phyloP scores from a whole-genome alignment of 805 yeast species.

The Barnettozyma vustinii region DNA sequence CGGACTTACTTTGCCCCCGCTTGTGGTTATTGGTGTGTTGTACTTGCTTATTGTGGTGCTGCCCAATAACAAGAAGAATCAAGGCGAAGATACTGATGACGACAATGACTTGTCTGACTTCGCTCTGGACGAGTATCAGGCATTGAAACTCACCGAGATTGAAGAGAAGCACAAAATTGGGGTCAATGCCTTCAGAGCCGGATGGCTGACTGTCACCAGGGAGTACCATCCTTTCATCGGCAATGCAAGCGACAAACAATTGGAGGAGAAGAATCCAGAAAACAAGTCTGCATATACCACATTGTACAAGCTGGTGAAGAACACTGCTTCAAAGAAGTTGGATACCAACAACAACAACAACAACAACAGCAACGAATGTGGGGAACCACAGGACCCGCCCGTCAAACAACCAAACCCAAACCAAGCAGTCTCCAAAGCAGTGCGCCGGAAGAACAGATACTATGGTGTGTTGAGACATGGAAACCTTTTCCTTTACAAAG shows the following conservation, averaged over 20 bases:
- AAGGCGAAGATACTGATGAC: constrained; percentile 21
- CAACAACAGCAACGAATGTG: constrained; percentile 2
- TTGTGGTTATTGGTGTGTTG: constrained; percentile 36
- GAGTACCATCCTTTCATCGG: constrained; percentile 53
- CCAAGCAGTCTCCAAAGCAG: constrained; percentile 28
- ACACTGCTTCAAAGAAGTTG: constrained; percentile 16
- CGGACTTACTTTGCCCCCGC: constrained; percentile 75
- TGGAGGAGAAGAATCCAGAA: constrained; percentile 21
- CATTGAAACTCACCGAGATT: constrained; percentile 55
- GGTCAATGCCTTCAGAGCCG: constrained; percentile 56
- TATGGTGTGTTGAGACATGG: constrained; percentile 81
- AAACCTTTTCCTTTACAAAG: constrained; percentile 77
- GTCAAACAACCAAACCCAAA: constrained; percentile 8
- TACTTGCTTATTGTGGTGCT: constrained; percentile 31
- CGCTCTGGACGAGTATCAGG: constrained; percentile 26
- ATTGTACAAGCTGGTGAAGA: constrained; percentile 50
- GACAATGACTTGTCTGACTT: constrained; percentile 23
- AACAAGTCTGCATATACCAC: constrained; percentile 54
- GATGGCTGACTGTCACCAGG: constrained; percentile 82
- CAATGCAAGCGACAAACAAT: constrained; percentile 32
- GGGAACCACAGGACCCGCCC: constrained; percentile 2
- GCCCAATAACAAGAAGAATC: constrained; percentile 23
- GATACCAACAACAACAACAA: constrained; percentile 3
- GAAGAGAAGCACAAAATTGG: constrained; percentile 59
- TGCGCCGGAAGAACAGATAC: constrained; percentile 52